phyloP scores from a whole-genome alignment of 805 yeast species.

The Phaffomyces thermotolerans region DNA sequence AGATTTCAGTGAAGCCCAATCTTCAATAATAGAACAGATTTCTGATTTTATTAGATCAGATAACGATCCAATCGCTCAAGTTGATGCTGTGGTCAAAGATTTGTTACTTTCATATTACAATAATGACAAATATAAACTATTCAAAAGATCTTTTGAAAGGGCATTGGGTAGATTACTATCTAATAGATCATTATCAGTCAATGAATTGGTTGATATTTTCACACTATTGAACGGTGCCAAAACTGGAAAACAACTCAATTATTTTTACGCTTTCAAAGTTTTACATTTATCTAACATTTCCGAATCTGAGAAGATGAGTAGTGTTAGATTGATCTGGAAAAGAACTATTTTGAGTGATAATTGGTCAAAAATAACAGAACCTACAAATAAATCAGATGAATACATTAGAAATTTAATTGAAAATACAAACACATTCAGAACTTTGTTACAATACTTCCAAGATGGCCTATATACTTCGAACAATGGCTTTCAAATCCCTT shows the following conservation, averaged over 20 bases:
- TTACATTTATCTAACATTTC: conserved; percentile 31
- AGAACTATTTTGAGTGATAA: conserved; percentile 48
- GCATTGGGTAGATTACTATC: conserved; percentile 27
- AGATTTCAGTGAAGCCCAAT: conserved; percentile 43
- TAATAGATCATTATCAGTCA: conserved; percentile 32
- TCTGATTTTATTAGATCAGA: conserved; percentile 23
- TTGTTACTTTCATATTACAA: conserved; percentile 19
- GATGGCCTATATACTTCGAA: conserved; percentile 26
- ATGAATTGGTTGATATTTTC: conserved; percentile 45
- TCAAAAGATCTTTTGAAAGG: conserved; percentile 19
- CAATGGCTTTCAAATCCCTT: conserved; percentile 18
- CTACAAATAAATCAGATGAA: conserved; percentile 35
- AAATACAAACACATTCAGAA: conserved; percentile 38
- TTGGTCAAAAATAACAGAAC: conserved; percentile 36
- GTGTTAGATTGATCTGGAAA: conserved; percentile 46
- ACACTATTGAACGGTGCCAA: conserved; percentile 35
- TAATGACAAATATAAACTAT: conserved; percentile 12
- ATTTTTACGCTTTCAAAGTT: conserved; percentile 43
- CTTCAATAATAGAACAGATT: conserved; percentile 26
- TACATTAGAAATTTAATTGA: conserved; percentile 31
- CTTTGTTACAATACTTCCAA: conserved; percentile 31
- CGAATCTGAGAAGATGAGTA: conserved; percentile 26
- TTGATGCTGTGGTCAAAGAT: conserved; percentile 19
- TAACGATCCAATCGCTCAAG: conserved; percentile 21
- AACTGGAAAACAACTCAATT: conserved; percentile 25